Evolutionary conservation across 208 protist species (phyloP), one percentile per base, ranked within the genome.

Genomic region (Trypanosoma mega): DNA sequence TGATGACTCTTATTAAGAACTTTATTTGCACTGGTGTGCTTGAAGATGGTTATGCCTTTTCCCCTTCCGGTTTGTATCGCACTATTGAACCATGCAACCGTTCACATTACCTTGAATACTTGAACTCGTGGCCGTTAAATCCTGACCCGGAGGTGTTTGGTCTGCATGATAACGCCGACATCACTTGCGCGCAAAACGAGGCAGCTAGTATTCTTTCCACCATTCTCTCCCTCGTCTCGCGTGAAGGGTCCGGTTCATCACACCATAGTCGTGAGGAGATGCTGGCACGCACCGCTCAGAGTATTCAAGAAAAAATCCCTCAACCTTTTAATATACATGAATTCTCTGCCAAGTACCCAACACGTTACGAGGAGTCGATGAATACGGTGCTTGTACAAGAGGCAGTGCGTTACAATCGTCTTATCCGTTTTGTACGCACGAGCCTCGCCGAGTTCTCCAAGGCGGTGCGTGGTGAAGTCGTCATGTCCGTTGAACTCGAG

Each of bases 91-190:
- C 96, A 11, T 79, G 85, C 36, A 88, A 90, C 64, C 85, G 94
- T 27, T 56, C 57, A 16, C 66, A 89, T 65, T 97, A 97, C 78
- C 60, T 98, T 8, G 76, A 86, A 14, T 85, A 97, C 65, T 53
- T 98, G 43, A 69, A 80, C 59, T 49, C 63, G n/a, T 97, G 97
- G 81, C 96, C 97, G 16, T 67, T 97, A 31, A 96, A 98, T 64
- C 92, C 96, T 16, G 75, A 84, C 27, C 97, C 97, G 1, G 96
- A 98, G 72, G 85, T 98, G 29, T 99, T 99, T 65, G 97, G 96
- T 5, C 67, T 99, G 49, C 96, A 98, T 79, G 91, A 97, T 26
- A 99, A 99, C 63, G 97, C 97, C 12, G 95, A 99, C 69, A 98
- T 98, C 63, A 98, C 96, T 9, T 98, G 87, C 62, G 94, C 98